Conservation (phyloP, 192 early-diverging fungal genomes). For the Gorgonomyces haynaldii region DNA sequence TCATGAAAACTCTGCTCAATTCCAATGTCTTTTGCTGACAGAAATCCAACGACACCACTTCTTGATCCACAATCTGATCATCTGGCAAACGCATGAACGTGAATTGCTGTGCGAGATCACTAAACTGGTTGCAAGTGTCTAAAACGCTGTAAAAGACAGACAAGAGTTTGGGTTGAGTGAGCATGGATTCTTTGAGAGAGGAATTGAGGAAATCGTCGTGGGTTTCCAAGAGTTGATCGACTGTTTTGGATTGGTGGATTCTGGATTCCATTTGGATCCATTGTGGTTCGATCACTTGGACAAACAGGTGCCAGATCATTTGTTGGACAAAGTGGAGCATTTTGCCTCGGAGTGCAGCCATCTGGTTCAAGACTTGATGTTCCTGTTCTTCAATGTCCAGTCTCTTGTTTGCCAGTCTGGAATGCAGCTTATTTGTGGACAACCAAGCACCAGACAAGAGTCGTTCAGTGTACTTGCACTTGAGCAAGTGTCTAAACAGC, state of each 20-base stretch:
- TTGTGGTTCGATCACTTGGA: conserved; percentile 87
- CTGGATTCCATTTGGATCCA: conserved; percentile 56
- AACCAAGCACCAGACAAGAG: conserved; percentile 68
- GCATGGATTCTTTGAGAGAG: conserved; percentile 82
- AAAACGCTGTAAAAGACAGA: conserved; percentile 18
- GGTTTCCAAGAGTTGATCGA: conserved; percentile 71
- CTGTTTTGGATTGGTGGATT: conserved; percentile 48
- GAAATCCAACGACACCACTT: neutral
- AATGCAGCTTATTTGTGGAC: conserved; percentile 39
- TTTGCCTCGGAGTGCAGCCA: conserved; percentile 61
- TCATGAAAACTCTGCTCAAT: conserved; percentile 7
- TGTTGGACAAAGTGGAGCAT: conserved; percentile 91
- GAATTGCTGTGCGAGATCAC: neutral
- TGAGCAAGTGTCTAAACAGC: conserved; percentile 76
- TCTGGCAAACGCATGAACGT: too few species aligned
- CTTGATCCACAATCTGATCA: neutral
- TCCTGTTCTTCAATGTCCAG: neutral
- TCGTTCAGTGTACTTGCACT: conserved; percentile 81
- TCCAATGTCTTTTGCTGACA: neutral
- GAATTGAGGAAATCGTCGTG: conserved; percentile 78
- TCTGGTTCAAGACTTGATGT: conserved; percentile 23
- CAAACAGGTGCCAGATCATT: conserved; percentile 78
- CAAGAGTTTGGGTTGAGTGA: conserved; percentile 64
- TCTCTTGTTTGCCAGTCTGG: neutral
- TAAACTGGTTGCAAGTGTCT: neutral